Conservation (phyloP, 164 flowering plant species). For the Vitis labrusca region DNA sequence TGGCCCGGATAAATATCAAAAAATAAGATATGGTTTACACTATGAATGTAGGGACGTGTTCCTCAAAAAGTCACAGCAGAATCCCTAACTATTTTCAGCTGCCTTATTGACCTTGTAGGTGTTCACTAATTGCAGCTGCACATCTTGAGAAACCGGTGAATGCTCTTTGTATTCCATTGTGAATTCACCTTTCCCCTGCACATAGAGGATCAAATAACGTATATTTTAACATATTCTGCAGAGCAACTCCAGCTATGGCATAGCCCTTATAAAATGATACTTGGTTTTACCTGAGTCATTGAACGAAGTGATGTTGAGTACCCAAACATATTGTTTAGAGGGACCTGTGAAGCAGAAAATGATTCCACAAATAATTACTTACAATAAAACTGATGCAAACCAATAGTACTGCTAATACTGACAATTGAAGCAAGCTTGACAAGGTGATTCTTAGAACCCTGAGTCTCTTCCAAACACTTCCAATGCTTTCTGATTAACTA, state of each 20-base stretch:
- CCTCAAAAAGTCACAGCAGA: too few relatives aligned
- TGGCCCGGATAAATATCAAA: too few relatives aligned
- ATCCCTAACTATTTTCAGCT: constrained; percentile 22
- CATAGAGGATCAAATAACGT: not conserved
- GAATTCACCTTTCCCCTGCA: constrained; percentile 98
- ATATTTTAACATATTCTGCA: too few relatives aligned
- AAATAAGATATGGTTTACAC: too few relatives aligned
- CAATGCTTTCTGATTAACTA: too few relatives aligned
- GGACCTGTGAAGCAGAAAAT: constrained; percentile 62
- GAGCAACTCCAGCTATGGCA: not conserved
- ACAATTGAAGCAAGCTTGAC: too few relatives aligned
- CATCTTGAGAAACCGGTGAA: constrained; percentile 74
- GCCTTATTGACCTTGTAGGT: constrained; percentile 53
- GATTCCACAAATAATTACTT: not conserved
- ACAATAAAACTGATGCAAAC: too few relatives aligned
- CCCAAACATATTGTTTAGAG: constrained; percentile 97
- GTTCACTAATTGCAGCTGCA: constrained; percentile 84
- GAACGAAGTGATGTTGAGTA: constrained; percentile 96
- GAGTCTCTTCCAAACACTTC: too few relatives aligned
- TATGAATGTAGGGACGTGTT: too few relatives aligned
- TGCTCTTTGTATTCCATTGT: constrained; percentile 98
- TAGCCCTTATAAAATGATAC: not conserved
- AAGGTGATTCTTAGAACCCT: too few relatives aligned
- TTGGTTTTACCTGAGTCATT: constrained; percentile 82
- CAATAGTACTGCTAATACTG: too few relatives aligned